Base-by-base conservation (phyloP, 352 stramenopile species). In the Globisporangium perplexum region DNA sequence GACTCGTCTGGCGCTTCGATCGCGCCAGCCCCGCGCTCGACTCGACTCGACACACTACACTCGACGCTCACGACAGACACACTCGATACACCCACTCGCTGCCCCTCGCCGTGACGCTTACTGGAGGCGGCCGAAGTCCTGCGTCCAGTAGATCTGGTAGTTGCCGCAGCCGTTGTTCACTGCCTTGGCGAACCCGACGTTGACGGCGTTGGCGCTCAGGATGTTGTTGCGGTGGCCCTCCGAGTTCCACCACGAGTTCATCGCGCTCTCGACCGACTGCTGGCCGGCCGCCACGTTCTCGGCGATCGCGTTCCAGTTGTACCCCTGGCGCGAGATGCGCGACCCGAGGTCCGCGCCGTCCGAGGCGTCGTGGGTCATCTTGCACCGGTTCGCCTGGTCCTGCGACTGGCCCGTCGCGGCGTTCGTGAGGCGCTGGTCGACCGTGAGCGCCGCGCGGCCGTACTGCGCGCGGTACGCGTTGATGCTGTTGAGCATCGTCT, bases 231-330 rank as follows among this genome's bases (percentile, higher is more conserved):
- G 48, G 61, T 85, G 74, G 0, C 69, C 69, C 1, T 45, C n/a
- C 44, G 74, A 85, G 42, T 81, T 78, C 70, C 70, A 76, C 72
- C 70, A 83, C 8, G 68, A 71, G 0, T 36, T 72, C 69, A 83
- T 86, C 23, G 81, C 72, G 20, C 49, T 43, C 8, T 62, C 48
- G 1, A 86, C 68, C 10, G 52, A 63, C 12, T 50, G 44, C 42
- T 79, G 73, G 0, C 74, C 74, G 0, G 72, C 70, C 38, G 72
- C 72, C n/a, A 86, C 71, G 50, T 86, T 86, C 59, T 86, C 74
- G 1, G 63, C 68, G 23, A 63, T 55, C 11, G 63, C 52, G 6
- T 28, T 56, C 73, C 73, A 83, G 26, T 68, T 45, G 57, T 76
- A 85, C 15, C 68, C 68, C 10, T 71, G 53, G 3, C 31, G 50